phyloP scores from a whole-genome alignment of 192 early-diverging fungal species.

The Pilobolus umbonatus region DNA sequence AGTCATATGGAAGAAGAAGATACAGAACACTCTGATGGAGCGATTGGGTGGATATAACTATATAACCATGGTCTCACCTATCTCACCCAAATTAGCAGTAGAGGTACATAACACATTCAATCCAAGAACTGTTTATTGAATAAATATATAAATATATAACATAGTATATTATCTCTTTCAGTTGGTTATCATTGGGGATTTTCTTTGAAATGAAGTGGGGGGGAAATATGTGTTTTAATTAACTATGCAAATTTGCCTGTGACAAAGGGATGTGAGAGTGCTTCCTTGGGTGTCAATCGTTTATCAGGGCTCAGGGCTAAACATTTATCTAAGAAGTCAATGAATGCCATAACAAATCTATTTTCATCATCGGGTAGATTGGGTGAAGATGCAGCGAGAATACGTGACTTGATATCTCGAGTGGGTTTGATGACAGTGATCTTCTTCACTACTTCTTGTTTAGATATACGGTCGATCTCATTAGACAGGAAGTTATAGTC shows the following conservation, averaged over 20 bases:
- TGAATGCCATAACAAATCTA: slow-evolving; percentile 61
- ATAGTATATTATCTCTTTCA: too few species aligned
- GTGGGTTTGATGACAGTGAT: slow-evolving; percentile 62
- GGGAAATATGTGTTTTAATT: too few species aligned
- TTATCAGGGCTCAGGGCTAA: slow-evolving; percentile 84
- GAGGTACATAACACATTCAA: too few species aligned
- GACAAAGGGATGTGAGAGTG: slow-evolving; percentile 85
- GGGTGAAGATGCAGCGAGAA: slow-evolving; percentile 49
- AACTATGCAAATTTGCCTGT: slow-evolving; percentile 39
- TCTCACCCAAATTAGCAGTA: too few species aligned
- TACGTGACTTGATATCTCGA: slow-evolving; percentile 64
- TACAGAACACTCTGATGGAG: too few species aligned
- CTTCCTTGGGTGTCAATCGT: slow-evolving; percentile 80
- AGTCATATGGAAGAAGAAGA: too few species aligned
- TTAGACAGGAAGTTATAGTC: slow-evolving; percentile 58
- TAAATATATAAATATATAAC: too few species aligned
- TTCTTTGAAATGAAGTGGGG: too few species aligned
- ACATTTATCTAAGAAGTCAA: slow-evolving; percentile 81
- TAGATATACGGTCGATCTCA: slow-evolving; percentile 59
- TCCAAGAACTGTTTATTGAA: too few species aligned
- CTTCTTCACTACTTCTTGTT: slow-evolving; percentile 64
- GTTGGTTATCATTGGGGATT: too few species aligned
- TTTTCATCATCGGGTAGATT: slow-evolving; percentile 54
- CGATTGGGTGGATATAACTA: too few species aligned
- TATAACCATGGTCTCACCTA: too few species aligned